phyloP scores from a whole-genome alignment of 2,329 filamentous ascomycete genomes.

The Calycina herbarum region DNA sequence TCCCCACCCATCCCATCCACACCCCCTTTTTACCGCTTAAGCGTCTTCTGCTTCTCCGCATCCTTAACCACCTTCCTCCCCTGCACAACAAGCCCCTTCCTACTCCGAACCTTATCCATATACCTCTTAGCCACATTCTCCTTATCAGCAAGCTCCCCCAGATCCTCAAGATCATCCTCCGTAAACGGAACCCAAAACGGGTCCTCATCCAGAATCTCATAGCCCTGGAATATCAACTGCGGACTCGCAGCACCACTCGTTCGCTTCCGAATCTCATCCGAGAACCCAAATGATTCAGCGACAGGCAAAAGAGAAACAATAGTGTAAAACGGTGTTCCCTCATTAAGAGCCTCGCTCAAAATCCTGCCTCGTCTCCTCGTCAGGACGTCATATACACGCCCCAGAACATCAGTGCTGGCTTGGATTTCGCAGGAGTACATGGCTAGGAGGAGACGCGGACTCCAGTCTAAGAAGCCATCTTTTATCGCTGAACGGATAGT shows the following conservation, averaged over 20 bases:
- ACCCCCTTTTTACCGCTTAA: slow-evolving; percentile 52
- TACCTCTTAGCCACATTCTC: slow-evolving; percentile 97
- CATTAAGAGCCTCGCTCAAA: slow-evolving; percentile 86
- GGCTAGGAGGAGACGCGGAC: slow-evolving; percentile 86
- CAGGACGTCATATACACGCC: slow-evolving; percentile 96
- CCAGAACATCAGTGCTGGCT: slow-evolving; percentile 91
- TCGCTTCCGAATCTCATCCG: slow-evolving; percentile 93
- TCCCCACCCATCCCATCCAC: neutral
- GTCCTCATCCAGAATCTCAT: slow-evolving; percentile 90
- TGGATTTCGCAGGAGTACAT: slow-evolving; percentile 99
- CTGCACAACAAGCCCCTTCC: slow-evolving; percentile 86
- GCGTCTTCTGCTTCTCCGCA: slow-evolving; percentile 85
- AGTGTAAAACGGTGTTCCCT: slow-evolving; percentile 95
- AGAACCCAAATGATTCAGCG: slow-evolving; percentile 93
- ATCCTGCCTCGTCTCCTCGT: slow-evolving; percentile 89
- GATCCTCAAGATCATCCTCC: slow-evolving; percentile 92
- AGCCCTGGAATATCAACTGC: slow-evolving; percentile 90
- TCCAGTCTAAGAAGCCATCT: slow-evolving; percentile 91
- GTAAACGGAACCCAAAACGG: slow-evolving; percentile 98
- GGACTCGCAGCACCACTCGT: slow-evolving; percentile 88
- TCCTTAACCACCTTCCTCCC: slow-evolving; percentile 74
- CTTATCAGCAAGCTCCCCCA: slow-evolving; percentile 88
- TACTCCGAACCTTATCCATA: slow-evolving; percentile 81
- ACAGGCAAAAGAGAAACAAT: slow-evolving; percentile 87
- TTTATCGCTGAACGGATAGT: slow-evolving; percentile 81